Evolutionary conservation across 805 yeast genomes (phyloP), one percentile per base, ranked within the genome.

Genomic region (Pichia exigua): DNA sequence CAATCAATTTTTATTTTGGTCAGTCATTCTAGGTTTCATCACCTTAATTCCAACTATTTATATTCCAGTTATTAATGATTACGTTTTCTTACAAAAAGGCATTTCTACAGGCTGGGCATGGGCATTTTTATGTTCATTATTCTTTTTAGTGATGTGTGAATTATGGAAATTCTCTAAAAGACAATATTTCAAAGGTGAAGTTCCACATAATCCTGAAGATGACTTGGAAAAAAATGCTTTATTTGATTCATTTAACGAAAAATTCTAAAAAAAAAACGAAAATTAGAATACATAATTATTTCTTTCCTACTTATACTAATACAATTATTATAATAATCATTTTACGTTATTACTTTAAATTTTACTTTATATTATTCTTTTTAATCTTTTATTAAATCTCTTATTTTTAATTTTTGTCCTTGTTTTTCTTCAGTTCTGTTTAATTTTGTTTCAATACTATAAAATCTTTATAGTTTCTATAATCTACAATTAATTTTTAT

Each of bases 41-140:
- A 75, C 88, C 2, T 82, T 85, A 4, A 83, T 88, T 77, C 95
- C 95, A 43, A 85, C 87, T 20, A 80, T 87, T 40, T 87, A 87
- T 67, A 88, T 88, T 57, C 96, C 96, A 8, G 95, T 85, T n/a
- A 87, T 88, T 63, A 88, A 88, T 66, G 70, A 74, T 44, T 76
- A 77, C 55, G 95, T 88, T 10, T 88, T 88, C 65, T 71, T 83
- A 59, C 96, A 88, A 66, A 72, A 66, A 30, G 79, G 82, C 9
- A 86, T 87, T 56, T 77, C 82, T 11, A 81, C 80, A 68, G 95
- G 87, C 70, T 88, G 95, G 95, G 92, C 87, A 17, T 67, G 87
- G 54, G 77, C 88, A 1, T 70, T 83, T 56, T 87, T 79, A 0
- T 76, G 82, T 55, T 69, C 84, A 4, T 51, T 79, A 5, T 69